phyloP scores from a whole-genome alignment of 1,284 basidiomycete species.

The Naganishia albida region DNA sequence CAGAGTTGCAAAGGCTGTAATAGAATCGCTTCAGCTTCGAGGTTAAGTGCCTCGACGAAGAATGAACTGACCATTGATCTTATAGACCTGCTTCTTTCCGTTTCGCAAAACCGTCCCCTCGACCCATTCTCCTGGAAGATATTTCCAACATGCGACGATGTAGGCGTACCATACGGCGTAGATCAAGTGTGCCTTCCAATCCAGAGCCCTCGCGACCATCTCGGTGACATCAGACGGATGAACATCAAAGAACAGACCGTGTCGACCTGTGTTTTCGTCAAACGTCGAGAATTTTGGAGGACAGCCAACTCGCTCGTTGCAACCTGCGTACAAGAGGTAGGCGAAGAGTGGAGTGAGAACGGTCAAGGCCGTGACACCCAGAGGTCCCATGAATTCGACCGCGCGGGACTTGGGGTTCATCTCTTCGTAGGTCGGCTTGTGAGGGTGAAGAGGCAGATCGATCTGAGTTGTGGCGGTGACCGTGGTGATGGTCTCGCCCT shows the following conservation, averaged over 20 bases:
- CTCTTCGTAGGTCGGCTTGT: conserved; percentile 46
- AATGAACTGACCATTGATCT: conserved; percentile 77
- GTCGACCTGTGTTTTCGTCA: conserved; percentile 17
- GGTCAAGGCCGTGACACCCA: conserved; percentile 73
- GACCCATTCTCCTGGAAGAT: conserved; percentile 84
- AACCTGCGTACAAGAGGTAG: conserved; percentile 81
- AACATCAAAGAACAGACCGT: conserved; percentile 18
- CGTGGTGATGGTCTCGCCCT: conserved; percentile 39
- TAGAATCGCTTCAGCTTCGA: not conserved
- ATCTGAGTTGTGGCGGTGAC: conserved; percentile 51
- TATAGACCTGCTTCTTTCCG: conserved; percentile 79
- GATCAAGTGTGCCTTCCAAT: conserved; percentile 70
- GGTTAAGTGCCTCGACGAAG: too few relatives aligned
- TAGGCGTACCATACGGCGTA: conserved; percentile 92
- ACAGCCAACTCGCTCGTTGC: conserved; percentile 77
- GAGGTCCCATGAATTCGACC: conserved; percentile 85
- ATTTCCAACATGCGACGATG: conserved; percentile 75
- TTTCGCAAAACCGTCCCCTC: conserved; percentile 76
- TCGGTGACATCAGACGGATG: conserved; percentile 12
- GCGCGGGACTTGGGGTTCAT: conserved; percentile 58
- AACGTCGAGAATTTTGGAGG: conserved; percentile 58
- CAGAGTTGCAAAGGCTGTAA: conserved; percentile 79
- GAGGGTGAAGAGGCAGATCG: conserved; percentile 47
- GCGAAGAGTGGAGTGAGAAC: conserved; percentile 70
- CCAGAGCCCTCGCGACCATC: conserved; percentile 71